phyloP scores from a whole-genome alignment of 1,139 yeast genomes.

The Wickerhamiella pararugosa region DNA sequence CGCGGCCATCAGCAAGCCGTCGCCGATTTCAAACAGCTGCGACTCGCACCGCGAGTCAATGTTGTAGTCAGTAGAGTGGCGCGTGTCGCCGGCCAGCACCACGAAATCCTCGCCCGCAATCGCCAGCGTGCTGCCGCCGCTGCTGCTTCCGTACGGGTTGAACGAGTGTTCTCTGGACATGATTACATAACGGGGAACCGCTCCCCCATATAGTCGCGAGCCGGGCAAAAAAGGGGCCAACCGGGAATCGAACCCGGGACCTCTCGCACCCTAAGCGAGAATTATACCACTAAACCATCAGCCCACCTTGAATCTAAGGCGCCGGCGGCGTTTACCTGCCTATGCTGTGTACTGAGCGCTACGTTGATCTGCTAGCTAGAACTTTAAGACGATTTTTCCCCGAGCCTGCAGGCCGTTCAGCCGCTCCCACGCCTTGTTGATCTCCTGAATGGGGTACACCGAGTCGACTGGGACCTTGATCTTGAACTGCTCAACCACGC shows the following conservation, averaged over 20 bases:
- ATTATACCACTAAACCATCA: no score
- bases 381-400: conserved; percentile 43
- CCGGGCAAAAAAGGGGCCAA: neutral
- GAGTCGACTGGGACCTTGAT: conserved; percentile 39
- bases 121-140: conserved; percentile 95
- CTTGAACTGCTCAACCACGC: conserved; percentile 30
- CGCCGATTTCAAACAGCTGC: conserved; percentile 80
- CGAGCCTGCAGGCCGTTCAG: conserved; percentile 32
- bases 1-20: conserved; percentile 74
- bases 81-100: conserved; percentile 92
- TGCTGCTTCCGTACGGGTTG: conserved; percentile 80
- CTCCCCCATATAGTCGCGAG: neutral
- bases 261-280: no score
- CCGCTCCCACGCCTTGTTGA: conserved; percentile 34
- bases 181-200: neutral
- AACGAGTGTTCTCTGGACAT: conserved; percentile 80
- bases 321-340: no score
- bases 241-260: no score
- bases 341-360: no score
- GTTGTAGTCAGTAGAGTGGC: conserved; percentile 88
- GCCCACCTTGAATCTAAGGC: no score
- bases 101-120: conserved; percentile 97
- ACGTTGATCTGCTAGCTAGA: neutral
- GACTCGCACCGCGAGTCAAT: conserved; percentile 90
- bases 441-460: conserved; percentile 35